Conservation (phyloP, 192 early-diverging fungal species). For the Kickxella alabastrina region DNA sequence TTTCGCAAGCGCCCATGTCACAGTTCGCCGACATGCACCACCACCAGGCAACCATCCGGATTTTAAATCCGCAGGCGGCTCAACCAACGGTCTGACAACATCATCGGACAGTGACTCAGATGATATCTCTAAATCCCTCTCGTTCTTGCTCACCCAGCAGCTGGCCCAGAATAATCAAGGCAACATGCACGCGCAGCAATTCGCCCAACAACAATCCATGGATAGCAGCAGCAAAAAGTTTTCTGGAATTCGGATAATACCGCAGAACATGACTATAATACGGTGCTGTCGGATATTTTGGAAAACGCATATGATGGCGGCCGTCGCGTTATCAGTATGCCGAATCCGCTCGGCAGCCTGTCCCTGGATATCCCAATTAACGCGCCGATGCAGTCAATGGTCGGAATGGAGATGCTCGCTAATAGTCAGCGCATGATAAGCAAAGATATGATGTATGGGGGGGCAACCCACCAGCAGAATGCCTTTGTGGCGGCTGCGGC, state of each 20-base stretch:
- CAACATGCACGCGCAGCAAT: too few relatives aligned
- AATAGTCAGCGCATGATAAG: slow-evolving; percentile 3
- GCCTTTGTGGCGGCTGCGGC: not conserved
- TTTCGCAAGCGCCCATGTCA: slow-evolving; percentile 6
- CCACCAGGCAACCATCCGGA: too few relatives aligned
- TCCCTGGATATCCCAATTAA: slow-evolving; percentile 44
- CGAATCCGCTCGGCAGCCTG: slow-evolving; percentile 46
- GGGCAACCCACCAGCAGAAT: not conserved
- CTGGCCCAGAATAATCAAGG: slow-evolving; percentile 6
- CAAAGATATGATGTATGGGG: not conserved
- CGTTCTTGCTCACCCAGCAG: slow-evolving; percentile 32
- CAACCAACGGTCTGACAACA: not conserved
- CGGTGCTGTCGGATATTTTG: slow-evolving; percentile 22
- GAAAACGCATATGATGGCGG: slow-evolving; percentile 32
- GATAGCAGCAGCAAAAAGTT: too few relatives aligned
- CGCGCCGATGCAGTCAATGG: slow-evolving; percentile 20
- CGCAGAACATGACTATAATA: too few relatives aligned
- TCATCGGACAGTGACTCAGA: slow-evolving; percentile 40
- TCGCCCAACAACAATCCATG: too few relatives aligned
- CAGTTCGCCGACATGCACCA: slow-evolving; percentile 8
- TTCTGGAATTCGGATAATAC: too few relatives aligned
- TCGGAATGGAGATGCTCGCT: not conserved
- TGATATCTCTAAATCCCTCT: slow-evolving; percentile 37
- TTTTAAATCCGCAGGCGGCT: too few relatives aligned
- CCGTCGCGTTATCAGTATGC: slow-evolving; percentile 46